Base-by-base conservation (phyloP, 1,284 basidiomycete genomes). In the Apiotrichum laibachii region DNA sequence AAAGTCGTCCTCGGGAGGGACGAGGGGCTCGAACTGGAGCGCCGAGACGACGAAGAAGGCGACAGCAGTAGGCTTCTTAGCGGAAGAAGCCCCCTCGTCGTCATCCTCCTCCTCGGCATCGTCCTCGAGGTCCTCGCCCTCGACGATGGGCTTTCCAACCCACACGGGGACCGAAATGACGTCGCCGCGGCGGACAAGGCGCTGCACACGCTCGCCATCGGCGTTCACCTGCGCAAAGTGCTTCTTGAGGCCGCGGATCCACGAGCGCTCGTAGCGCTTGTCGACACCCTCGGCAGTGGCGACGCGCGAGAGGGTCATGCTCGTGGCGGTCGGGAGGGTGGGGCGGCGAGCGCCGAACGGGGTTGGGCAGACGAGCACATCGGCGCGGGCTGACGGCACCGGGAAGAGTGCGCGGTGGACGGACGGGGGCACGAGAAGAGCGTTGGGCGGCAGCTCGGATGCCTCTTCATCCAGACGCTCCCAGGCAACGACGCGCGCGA, bases 31-130 rank as follows among this genome's bases (percentile, higher is more conserved):
- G 66, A 86, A 84, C 40, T 90, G 85, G 22, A 97, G 78, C 55
- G 88, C 85, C 11, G 89, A 89, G 56, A 98, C 81, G 59, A 86
- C 79, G 76, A 97, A 97, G 75, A 86, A 91, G 0, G 86, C 85
- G 13, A 83, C 69, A 0, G 72, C 80, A 53, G 73, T 82, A 54
- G 68, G 77, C 18, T 50, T 33, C 46, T 33, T 45, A 33, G 26
- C 34, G 50, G 55, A 54, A 42, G 55, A 61, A 60, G 55, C 57
- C 62, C 35, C 71, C 18, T 72, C 71, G 37, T 56, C 61, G 33
- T 53, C 44, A 44, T 66, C 70, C n/a, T 80, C 75, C 2, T 75
- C 73, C 4, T 69, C 70, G 1, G 70, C 70, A 2, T 71, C 73
- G 8, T 75, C 77, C 1, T 70, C 66, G 31, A 78, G 75, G 16